Conservation (phyloP, 2,329 filamentous ascomycete species). For the Zasmidium cellare region DNA sequence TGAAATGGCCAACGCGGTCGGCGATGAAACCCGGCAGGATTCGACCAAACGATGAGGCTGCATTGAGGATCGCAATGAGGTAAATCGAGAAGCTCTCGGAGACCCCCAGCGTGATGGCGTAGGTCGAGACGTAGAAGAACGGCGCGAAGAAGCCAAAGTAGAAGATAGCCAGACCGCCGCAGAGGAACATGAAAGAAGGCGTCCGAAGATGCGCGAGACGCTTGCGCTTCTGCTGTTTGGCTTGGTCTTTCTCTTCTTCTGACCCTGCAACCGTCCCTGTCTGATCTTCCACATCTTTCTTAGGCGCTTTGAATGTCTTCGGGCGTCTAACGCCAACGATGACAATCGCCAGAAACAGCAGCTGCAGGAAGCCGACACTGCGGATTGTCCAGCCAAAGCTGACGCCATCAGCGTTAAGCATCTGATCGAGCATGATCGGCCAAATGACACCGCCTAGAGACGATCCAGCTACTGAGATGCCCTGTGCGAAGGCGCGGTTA, state of each 20-base stretch:
- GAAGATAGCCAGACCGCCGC: slow-evolving; percentile 22
- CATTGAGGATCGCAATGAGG: slow-evolving; percentile 43
- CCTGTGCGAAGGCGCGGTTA: slow-evolving; percentile 48
- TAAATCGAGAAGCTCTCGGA: slow-evolving; percentile 28
- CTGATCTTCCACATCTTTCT: background rate
- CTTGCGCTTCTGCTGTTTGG: slow-evolving; percentile 12
- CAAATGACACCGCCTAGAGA: slow-evolving; percentile 55
- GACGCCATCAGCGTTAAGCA: slow-evolving; percentile 33
- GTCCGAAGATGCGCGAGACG: slow-evolving; percentile 22
- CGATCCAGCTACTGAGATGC: slow-evolving; percentile 48
- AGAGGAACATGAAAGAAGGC: slow-evolving; percentile 26
- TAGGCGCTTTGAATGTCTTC: background rate
- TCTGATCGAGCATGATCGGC: background rate
- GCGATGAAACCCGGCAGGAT: slow-evolving; percentile 42
- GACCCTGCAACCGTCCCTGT: background rate
- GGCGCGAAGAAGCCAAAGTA: slow-evolving; percentile 37
- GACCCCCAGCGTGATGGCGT: slow-evolving; percentile 31
- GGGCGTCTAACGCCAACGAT: background rate
- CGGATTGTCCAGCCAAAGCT: slow-evolving; percentile 57
- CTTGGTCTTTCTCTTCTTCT: slow-evolving; percentile 4
- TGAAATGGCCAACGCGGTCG: slow-evolving; percentile 44
- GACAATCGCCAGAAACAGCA: slow-evolving; percentile 22
- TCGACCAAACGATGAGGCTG: slow-evolving; percentile 42
- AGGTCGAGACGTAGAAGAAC: slow-evolving; percentile 42
- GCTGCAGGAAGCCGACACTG: slow-evolving; percentile 52